Percentiles rank a stretch among this genome's conserved stretches.
Conservation (phyloP, 257 asterid genomes). For the Vinca minor region DNA sequence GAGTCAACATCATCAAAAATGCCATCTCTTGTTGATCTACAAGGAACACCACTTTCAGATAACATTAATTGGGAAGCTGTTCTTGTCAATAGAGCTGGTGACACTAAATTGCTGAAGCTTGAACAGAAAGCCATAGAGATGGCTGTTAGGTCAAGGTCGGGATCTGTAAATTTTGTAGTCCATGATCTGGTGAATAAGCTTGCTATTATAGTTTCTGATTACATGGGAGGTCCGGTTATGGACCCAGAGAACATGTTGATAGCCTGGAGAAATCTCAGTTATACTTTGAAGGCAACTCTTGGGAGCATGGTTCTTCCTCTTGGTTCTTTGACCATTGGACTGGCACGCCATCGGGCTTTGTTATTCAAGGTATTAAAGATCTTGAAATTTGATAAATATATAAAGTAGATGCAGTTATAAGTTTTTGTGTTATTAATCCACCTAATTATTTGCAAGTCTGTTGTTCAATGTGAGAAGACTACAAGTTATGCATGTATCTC, state of each 20-base stretch:
- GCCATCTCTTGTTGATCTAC: conserved; percentile 93
- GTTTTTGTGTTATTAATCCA: neutral
- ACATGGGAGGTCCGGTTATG: conserved; percentile 93
- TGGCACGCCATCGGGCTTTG: conserved; percentile 98
- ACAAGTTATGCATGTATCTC: neutral
- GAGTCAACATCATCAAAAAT: conserved; percentile 66
- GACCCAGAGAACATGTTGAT: conserved; percentile 74
- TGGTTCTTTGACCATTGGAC: conserved; percentile 77
- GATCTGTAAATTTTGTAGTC: conserved; percentile 28
- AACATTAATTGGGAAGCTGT: conserved; percentile 81
- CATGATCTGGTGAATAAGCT: conserved; percentile 56
- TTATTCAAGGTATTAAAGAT: conserved; percentile 64
- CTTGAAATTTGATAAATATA: neutral
- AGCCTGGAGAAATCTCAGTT: conserved; percentile 70
- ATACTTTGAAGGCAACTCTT: conserved; percentile 46
- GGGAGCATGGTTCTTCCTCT: conserved; percentile 95
- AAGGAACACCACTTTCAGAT: conserved; percentile 62
- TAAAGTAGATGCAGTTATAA: neutral
- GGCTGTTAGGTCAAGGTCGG: conserved; percentile 45
- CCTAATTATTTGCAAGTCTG: neutral
- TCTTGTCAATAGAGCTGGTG: conserved; percentile 70
- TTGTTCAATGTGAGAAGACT: neutral
- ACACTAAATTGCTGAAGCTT: conserved; percentile 66
- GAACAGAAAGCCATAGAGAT: conserved; percentile 69
- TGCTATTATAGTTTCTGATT: conserved; percentile 67